Base-by-base conservation (phyloP, 208 protist species). In the Wallacemonas collosoma region DNA sequence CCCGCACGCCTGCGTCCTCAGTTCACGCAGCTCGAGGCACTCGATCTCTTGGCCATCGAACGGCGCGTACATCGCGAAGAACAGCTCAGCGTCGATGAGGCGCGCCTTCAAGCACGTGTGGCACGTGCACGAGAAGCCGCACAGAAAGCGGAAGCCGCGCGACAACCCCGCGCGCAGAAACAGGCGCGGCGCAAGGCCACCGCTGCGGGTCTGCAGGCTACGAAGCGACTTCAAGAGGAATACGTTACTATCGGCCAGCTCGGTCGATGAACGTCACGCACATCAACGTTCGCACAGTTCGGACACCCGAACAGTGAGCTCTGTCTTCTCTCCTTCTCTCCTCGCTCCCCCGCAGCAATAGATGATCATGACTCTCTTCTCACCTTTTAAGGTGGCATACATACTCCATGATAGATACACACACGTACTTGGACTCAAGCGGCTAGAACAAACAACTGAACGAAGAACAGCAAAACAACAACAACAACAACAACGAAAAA, bases 1-100 rank as follows among this genome's bases (percentile, higher is more conserved):
- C 11, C 83, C 6, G 83, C 87, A 17, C 43, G 75, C 41, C 40
- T 92, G 43, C 81, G 81, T 26, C 72, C 79, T 0, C 83, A 92
- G 73, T 78, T 92, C 44, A 53, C 74, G 35, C 60, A 66, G n/a
- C 41, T 89, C 11, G 50, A 44, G 14, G 75, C 76, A 14, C 73
- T 79, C 4, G 70, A 87, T 66, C 36, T 92, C 36, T 70, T 64
- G 17, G 64, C 66, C 3, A 61, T 92, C 9, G 83, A 92, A 55
- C 72, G 71, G 1, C 84, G 85, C 1, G 75, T 86, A 65, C 44
- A 69, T 39, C 51, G 61, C 54, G 35, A 75, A 9, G 77, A 67
- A n/a, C 60, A 63, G 1, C 14, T 15, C 14, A 51, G 53, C 15
- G n/a, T 51, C 63, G 75, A 75, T 38, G 53, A 79, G 26, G 41